Evolutionary conservation across 352 stramenopile genomes (phyloP), one percentile per base, ranked within the genome.

Genomic region (Paralagenidium karlingii): DNA sequence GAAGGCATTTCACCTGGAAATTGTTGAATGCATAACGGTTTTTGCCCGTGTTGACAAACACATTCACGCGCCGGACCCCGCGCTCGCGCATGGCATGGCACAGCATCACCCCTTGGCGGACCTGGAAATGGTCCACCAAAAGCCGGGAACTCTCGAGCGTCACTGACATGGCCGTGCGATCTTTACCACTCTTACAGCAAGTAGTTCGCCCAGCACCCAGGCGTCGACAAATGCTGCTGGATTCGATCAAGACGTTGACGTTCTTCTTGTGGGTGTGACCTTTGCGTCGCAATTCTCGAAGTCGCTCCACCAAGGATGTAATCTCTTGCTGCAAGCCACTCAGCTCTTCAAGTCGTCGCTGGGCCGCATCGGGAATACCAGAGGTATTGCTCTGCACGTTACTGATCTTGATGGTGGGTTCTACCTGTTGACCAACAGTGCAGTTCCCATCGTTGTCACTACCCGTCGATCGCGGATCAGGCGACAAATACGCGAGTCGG

Each of bases 101-200:
- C 5, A 92, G 62, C 38, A 86, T 71, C 30, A 92, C 71, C 7
- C 78, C 78, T 44, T 92, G 71, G 45, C 82, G 85, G 3, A 92
- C 78, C 28, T 85, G 68, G 25, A 92, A 91, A 42, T 95, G 63
- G 51, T 89, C 78, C 16, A 92, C 71, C 11, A 87, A 60, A 56
- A 98, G 45, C 25, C 94, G 84, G 32, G 90, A 92, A 33, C 94
- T 82, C 59, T 98, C 95, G 24, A 97, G 82, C 12, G 92, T 98
- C 16, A 97, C 83, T 12, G 95, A 94, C 94, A 98, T 98, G 18
- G 87, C 90, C 24, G 94, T 98, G 41, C 94, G 84, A 58, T 98
- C 93, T 52, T 98, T 98, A 2, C 94, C 93, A 47, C 75, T 96
- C 60, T 98, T 98, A 66, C 94, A 98, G 66, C 96, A 98, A 2